phyloP scores from a whole-genome alignment of 78 protist genomes.

The Guillardia theta region DNA sequence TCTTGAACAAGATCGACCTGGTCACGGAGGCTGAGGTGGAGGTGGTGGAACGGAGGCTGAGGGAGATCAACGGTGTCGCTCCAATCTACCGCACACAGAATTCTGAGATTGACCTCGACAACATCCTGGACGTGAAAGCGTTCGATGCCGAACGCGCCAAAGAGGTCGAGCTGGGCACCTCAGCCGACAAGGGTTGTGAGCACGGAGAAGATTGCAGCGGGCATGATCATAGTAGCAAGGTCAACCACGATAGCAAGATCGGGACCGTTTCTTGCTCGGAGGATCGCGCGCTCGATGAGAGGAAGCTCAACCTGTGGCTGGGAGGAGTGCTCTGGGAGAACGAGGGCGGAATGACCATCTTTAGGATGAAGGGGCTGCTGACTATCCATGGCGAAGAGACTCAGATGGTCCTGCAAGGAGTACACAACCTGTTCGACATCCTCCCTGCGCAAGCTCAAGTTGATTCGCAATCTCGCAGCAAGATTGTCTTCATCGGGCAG shows the following conservation, averaged over 20 bases:
- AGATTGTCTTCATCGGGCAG: neutral
- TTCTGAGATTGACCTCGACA: neutral
- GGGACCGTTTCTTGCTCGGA: neutral
- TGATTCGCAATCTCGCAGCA: neutral
- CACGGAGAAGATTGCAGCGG: neutral
- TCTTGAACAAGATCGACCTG: constrained; percentile 70
- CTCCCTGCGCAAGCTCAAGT: no score
- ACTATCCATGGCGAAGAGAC: neutral
- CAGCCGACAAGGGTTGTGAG: neutral
- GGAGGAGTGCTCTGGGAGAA: neutral
- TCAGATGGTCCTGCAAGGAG: neutral
- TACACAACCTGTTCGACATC: neutral
- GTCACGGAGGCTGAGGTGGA: constrained; percentile 41
- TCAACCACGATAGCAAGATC: neutral
- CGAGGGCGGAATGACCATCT: neutral
- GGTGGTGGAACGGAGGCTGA: neutral
- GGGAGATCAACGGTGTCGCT: constrained; percentile 59
- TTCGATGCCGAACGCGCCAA: neutral
- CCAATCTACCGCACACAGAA: neutral
- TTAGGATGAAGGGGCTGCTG: neutral
- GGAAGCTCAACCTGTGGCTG: neutral
- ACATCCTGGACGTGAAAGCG: neutral
- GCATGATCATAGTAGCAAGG: neutral
- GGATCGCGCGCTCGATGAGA: neutral
- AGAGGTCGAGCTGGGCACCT: neutral